phyloP scores from a whole-genome alignment of 306 rosid species.

The Begonia fuchsioides region DNA sequence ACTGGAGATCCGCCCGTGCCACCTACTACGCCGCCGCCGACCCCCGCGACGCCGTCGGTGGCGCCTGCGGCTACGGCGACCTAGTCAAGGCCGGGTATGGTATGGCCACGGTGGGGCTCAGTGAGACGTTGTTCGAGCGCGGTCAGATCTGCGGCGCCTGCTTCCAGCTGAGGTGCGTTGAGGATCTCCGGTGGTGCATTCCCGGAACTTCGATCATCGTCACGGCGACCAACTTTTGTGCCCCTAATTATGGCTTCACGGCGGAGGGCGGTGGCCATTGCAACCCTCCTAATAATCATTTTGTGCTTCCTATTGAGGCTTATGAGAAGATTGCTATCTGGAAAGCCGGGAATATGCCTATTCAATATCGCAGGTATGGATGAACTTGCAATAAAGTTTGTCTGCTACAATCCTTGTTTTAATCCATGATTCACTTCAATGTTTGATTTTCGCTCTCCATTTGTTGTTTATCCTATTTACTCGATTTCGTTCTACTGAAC shows the following conservation, averaged over 20 bases:
- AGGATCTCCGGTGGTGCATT: slow-evolving; percentile 81
- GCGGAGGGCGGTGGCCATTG: slow-evolving; percentile 86
- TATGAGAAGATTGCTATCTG: slow-evolving; percentile 95
- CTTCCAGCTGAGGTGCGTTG: slow-evolving; percentile 62
- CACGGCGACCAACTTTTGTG: slow-evolving; percentile 82
- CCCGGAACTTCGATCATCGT: slow-evolving; percentile 80
- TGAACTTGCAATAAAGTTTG: background rate
- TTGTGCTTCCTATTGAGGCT: slow-evolving; percentile 82
- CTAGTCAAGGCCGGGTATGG: slow-evolving; percentile 60
- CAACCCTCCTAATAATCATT: slow-evolving; percentile 76
- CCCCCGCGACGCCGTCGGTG: slow-evolving; percentile 76
- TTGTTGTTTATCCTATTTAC: no score
- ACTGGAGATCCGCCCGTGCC: slow-evolving; percentile 83
- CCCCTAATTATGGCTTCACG: slow-evolving; percentile 75
- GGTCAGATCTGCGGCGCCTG: slow-evolving; percentile 99
- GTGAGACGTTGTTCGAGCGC: slow-evolving; percentile 58
- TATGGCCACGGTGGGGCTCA: slow-evolving; percentile 74
- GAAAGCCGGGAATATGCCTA: slow-evolving; percentile 96
- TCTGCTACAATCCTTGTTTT: background rate
- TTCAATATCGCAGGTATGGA: slow-evolving; percentile 69
- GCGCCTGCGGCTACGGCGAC: slow-evolving; percentile 94
- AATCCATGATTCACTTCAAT: background rate
- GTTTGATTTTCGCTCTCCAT: background rate
- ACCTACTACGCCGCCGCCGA: slow-evolving; percentile 83
- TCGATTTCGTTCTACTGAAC: no score